These are phyloP conservation scores for Aspergillus hancockii DNA, from an alignment of 495 filamentous ascomycete genomes.

Conservation along the genomic window DNA sequence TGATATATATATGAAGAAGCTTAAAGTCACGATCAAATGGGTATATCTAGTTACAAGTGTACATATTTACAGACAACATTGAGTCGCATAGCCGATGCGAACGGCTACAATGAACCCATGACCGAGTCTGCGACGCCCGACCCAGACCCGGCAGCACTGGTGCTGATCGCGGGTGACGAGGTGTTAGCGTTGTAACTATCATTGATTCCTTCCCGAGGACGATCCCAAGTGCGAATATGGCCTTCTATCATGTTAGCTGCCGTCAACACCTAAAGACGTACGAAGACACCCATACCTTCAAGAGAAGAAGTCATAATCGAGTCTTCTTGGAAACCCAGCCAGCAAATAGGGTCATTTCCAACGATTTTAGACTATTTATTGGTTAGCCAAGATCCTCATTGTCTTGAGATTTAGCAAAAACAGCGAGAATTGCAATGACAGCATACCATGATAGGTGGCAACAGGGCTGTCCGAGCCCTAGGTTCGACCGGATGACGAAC, in stretches of 20 bases:
- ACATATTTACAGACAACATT: constrained; percentile 11
- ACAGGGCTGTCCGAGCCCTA: constrained; percentile 72
- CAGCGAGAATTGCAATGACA: constrained; percentile 6
- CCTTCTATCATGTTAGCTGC: constrained; percentile 48
- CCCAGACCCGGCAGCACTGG: constrained; percentile 22
- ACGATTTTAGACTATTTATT: constrained; percentile 71
- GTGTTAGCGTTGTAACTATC: constrained; percentile 25
- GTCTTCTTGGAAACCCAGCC: constrained; percentile 88
- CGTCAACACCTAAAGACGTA: constrained; percentile 2
- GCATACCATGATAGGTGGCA: constrained; percentile 89
- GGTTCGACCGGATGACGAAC: constrained; percentile 78
- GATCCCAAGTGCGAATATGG: constrained; percentile 85
- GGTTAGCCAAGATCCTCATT: constrained; percentile 9
- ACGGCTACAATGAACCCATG: constrained; percentile 23
- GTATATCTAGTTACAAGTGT: constrained; percentile 17
- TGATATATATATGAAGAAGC: not conserved
- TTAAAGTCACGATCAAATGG: constrained; percentile 7
- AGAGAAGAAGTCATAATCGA: constrained; percentile 89
- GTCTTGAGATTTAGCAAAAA: not conserved
- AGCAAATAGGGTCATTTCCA: constrained; percentile 83
- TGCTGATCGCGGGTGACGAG: constrained; percentile 22
- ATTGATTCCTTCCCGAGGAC: constrained; percentile 63
- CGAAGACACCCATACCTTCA: constrained; percentile 59
- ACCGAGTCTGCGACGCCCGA: constrained; percentile 19
- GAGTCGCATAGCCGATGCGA: not conserved